Evolutionary conservation across 768 basidiomycete species (phyloP), one percentile per base, ranked within the genome.

Genomic region (Boletus subparvulus): DNA sequence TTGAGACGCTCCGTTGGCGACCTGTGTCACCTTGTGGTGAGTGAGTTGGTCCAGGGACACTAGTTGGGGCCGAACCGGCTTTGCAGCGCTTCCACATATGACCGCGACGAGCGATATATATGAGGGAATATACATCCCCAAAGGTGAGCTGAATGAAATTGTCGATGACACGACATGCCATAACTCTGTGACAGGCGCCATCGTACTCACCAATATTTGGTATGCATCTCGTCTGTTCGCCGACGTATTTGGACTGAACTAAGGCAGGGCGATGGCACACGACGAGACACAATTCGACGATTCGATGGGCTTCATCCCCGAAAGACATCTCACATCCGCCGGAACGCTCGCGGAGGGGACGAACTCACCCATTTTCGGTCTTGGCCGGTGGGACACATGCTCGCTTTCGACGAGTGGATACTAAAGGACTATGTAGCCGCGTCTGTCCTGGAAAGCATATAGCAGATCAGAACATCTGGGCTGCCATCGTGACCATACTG

Each of bases 221-320:
- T 70, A 47, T 11, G 59, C 6, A 26, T 49, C 49, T 39, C 8
- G 16, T 48, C 8, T 28, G 13, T 33, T 11, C 16, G 1, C 6
- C 2, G 12, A 21, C 13, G 17, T 11, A 26, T 28, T 45, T 30
- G 16, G 17, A 33, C 39, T 61, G 40, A 70, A 3, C 24, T 24
- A 6, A 28, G 3, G 10, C 35, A 81, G 78, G 77, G 76, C 72
- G 7, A 77, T 80, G 36, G 72, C 78, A 17, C 83, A 82, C 52
- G 80, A 86, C 62, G 76, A 77, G 50, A 66, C 61, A 3, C 69
- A 74, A 41, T 87, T 83, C 68, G 77, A 78, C 8, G 75, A 85
- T 35, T 78, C 85, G 6, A 75, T 75, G 54, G 60, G 62, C 8
- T 85, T 85, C 70, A 74, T 77, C 26, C 85, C 86, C 7, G 81